phyloP scores from a whole-genome alignment of 1,284 basidiomycete genomes.

The Trichosporon asahii region DNA sequence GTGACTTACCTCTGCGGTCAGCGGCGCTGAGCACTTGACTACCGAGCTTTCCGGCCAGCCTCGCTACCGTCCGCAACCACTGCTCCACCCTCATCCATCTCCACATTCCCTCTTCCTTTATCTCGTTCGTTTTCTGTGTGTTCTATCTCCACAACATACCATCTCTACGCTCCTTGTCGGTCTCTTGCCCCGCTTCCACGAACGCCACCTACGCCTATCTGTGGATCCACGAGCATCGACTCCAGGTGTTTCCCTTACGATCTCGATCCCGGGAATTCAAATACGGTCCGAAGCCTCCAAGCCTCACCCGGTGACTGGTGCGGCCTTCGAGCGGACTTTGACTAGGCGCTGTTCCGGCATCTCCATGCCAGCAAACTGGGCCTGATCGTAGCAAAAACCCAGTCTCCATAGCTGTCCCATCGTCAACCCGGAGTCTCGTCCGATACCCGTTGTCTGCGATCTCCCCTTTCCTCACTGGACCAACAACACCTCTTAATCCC shows the following conservation, averaged over 20 bases:
- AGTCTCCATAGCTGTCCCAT: neutral
- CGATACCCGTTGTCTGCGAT: neutral
- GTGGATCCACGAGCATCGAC: neutral
- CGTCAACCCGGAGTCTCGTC: neutral
- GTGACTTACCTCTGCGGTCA: neutral
- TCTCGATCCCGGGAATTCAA: conserved; percentile 7
- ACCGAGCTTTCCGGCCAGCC: neutral
- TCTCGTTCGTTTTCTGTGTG: neutral
- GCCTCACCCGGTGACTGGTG: neutral
- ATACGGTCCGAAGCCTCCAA: neutral
- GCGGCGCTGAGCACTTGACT: neutral
- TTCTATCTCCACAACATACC: neutral
- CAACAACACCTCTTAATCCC: neutral
- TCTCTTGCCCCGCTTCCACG: neutral
- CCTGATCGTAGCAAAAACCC: neutral
- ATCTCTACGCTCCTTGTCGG: neutral
- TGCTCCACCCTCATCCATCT: neutral
- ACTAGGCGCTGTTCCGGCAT: neutral
- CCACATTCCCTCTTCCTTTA: neutral
- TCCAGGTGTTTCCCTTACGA: neutral
- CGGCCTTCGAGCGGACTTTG: conserved; percentile 7
- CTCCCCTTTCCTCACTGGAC: neutral
- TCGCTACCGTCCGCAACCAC: neutral
- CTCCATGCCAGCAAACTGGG: neutral
- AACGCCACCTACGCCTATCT: neutral